Conservation (phyloP, 495 filamentous ascomycete species). For the Xylaria cubensis region DNA sequence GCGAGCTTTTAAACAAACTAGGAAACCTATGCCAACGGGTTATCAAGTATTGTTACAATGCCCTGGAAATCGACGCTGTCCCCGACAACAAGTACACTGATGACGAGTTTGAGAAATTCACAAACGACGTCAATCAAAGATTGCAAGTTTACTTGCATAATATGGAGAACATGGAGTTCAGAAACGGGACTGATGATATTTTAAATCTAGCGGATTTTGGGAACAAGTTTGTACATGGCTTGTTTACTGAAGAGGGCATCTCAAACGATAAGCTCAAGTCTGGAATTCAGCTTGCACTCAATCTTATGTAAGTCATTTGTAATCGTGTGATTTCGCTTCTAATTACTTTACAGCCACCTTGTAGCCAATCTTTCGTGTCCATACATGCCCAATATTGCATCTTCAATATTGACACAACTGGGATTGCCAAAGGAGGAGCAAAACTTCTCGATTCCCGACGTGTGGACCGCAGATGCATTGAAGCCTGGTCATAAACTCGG, state of each 20-base stretch:
- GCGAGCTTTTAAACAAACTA: slow-evolving; percentile 85
- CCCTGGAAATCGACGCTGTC: no score
- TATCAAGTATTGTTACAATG: not conserved
- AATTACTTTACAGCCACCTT: slow-evolving; percentile 18
- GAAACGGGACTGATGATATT: not conserved
- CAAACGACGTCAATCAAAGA: not conserved
- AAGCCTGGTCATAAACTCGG: slow-evolving; percentile 81
- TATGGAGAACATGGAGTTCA: slow-evolving; percentile 16
- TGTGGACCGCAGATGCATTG: slow-evolving; percentile 57
- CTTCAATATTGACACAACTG: slow-evolving; percentile 20
- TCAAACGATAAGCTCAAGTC: not conserved
- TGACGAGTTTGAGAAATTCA: no score
- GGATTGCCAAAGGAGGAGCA: slow-evolving; percentile 66
- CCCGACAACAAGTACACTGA: no score
- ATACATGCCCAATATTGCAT: slow-evolving; percentile 23
- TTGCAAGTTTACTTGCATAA: slow-evolving; percentile 11
- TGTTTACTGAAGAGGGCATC: not conserved
- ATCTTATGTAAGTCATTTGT: slow-evolving; percentile 10
- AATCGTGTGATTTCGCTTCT: not conserved
- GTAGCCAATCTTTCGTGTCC: slow-evolving; percentile 20
- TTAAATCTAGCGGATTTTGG: not conserved
- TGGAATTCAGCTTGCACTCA: slow-evolving; percentile 11
- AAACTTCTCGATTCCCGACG: slow-evolving; percentile 81
- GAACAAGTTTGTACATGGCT: not conserved
- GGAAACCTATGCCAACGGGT: slow-evolving; percentile 95